These are phyloP conservation scores for Exsudoporus frostii DNA, from an alignment of 768 basidiomycete species.

Conservation along the genomic window DNA sequence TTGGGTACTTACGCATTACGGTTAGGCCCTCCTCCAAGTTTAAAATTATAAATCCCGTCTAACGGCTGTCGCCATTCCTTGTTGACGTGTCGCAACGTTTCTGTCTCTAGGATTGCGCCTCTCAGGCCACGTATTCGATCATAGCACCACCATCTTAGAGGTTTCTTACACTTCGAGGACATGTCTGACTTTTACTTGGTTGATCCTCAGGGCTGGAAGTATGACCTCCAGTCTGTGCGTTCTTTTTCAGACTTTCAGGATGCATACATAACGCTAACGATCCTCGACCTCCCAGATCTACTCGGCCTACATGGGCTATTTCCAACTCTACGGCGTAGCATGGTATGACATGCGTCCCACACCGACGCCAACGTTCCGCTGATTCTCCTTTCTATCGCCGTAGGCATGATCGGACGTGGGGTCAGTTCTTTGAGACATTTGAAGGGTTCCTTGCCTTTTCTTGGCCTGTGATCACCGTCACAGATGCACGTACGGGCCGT, in stretches of 20 bases:
- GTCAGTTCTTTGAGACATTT: conserved; percentile 73
- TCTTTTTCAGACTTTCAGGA: background rate
- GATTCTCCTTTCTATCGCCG: background rate
- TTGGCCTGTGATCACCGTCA: conserved; percentile 79
- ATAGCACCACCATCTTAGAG: background rate
- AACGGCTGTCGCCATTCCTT: background rate
- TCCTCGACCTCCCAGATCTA: conserved; percentile 43
- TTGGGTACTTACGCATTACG: conserved; percentile 15
- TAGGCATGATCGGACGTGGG: conserved; percentile 83
- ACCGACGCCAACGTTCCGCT: background rate
- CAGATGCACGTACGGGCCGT: conserved; percentile 65
- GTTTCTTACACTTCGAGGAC: background rate
- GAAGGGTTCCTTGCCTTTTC: conserved; percentile 77
- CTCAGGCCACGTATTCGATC: background rate
- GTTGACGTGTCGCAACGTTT: background rate
- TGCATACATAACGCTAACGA: background rate
- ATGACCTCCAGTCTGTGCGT: conserved; percentile 73
- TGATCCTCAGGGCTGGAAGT: conserved; percentile 76
- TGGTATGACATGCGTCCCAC: conserved; percentile 42
- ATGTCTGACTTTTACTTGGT: conserved; percentile 75
- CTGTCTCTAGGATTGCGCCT: background rate
- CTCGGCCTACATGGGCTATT: conserved; percentile 76
- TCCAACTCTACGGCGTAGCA: conserved; percentile 64
- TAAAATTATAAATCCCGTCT: conserved; percentile 17
- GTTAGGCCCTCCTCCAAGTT: conserved; percentile 6